phyloP scores from a whole-genome alignment of 2,329 filamentous ascomycete species.

The Sclerotinia subarctica region DNA sequence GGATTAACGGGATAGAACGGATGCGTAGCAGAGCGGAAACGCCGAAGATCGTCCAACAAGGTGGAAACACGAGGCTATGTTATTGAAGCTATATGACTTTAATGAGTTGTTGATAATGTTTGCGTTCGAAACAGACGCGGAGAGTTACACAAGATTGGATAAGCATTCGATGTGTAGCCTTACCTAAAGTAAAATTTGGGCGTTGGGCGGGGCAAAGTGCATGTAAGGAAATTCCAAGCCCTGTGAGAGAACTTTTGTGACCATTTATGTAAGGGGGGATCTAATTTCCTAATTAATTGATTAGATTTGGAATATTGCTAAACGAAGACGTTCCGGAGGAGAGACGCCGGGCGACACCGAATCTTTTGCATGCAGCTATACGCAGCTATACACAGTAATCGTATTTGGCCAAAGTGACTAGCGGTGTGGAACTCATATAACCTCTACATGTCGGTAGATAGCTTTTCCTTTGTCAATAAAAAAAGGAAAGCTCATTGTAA shows the following conservation, averaged over 20 bases:
- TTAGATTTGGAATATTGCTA: constrained; percentile 1
- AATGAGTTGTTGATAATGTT: constrained; percentile 7
- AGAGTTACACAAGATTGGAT: constrained; percentile 11
- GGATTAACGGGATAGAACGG: constrained; percentile 4
- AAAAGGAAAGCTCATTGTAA: not conserved
- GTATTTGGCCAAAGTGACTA: constrained; percentile 12
- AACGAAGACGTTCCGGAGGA: constrained; percentile 1
- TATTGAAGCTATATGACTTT: constrained; percentile 4
- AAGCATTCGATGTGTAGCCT: not conserved
- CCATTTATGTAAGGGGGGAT: constrained; percentile 15
- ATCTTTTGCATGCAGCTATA: not conserved
- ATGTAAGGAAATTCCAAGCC: constrained; percentile 2
- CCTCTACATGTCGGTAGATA: not conserved
- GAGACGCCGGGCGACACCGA: constrained; percentile 1
- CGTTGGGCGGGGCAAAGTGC: not conserved
- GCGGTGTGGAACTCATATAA: constrained; percentile 13
- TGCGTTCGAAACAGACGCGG: constrained; percentile 12
- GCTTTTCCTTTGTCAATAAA: not conserved
- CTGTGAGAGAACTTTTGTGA: not conserved
- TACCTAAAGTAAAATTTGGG: constrained; percentile 1
- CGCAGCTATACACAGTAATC: constrained; percentile 8
- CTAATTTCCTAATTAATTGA: not conserved
- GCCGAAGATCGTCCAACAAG: not conserved
- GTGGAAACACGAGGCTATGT: constrained; percentile 8
- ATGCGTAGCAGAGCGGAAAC: not conserved